These are phyloP conservation scores for Citrus sp. DNA, from an alignment of 345 rosid genomes.

Conservation along the genomic window DNA sequence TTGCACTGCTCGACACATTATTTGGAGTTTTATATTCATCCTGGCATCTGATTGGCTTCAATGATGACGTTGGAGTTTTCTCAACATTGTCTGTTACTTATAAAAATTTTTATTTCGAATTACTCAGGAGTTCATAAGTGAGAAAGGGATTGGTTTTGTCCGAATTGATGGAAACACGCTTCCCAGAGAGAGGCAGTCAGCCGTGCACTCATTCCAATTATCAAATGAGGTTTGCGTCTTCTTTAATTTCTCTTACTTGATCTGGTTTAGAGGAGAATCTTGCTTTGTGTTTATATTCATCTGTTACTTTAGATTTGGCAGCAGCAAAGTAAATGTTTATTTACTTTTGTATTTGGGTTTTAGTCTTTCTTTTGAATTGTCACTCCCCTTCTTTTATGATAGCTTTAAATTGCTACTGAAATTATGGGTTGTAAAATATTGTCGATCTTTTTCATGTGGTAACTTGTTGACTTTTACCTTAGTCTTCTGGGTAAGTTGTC, in stretches of 20 bases:
- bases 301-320: background rate
- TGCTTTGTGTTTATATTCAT: background rate
- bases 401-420: background rate
- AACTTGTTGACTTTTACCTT: background rate
- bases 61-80: background rate
- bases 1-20: background rate
- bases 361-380: background rate
- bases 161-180: constrained; percentile 95
- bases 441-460: background rate
- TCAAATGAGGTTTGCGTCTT: constrained; percentile 51
- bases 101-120: constrained; percentile 19
- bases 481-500: background rate
- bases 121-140: constrained; percentile 73
- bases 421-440: background rate
- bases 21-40: background rate
- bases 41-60: background rate
- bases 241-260: background rate
- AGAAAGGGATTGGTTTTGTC: constrained; percentile 75
- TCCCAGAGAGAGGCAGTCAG: constrained; percentile 83
- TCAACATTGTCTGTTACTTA: background rate
- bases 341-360: background rate
- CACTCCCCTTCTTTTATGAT: constrained; percentile 2
- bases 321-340: background rate
- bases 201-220: constrained; percentile 68
- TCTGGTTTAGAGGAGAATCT: background rate